These are phyloP conservation scores for Dactylellina cionopaga DNA, from an alignment of 2,329 filamentous ascomycete species.

Conservation along the genomic window DNA sequence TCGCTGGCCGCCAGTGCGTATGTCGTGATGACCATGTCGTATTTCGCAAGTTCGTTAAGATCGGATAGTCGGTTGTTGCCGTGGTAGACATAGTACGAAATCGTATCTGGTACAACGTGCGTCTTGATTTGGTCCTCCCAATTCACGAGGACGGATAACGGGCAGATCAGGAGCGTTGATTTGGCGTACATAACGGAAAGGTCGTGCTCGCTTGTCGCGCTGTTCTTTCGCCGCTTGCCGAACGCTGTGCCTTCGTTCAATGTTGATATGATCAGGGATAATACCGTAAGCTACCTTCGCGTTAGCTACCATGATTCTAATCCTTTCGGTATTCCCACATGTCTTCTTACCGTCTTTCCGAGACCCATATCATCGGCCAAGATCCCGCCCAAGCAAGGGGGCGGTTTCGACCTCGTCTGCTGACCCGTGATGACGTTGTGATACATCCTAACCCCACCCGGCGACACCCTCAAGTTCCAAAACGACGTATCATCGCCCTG, in stretches of 20 bases:
- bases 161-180: conserved; percentile 86
- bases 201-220: conserved; percentile 56
- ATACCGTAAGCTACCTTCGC: conserved; percentile 86
- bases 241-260: conserved; percentile 70
- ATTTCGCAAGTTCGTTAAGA: conserved; percentile 41
- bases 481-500: conserved; percentile 70
- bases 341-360: conserved; percentile 69
- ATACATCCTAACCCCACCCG: conserved; percentile 71
- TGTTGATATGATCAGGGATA: conserved; percentile 75
- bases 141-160: conserved; percentile 89
- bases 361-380: conserved; percentile 56
- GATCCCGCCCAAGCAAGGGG: conserved; percentile 51
- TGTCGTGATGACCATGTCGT: conserved; percentile 59
- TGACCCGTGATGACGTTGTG: conserved; percentile 71
- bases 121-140: conserved; percentile 92
- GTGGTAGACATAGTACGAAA: conserved; percentile 80
- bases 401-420: conserved; percentile 64
- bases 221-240: conserved; percentile 59
- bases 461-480: conserved; percentile 73
- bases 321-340: conserved; percentile 76
- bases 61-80: conserved; percentile 42
- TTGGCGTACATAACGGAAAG: conserved; percentile 73
- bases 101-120: conserved; percentile 73
- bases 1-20: conserved; percentile 58
- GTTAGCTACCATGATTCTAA: conserved; percentile 81